A percentile compares a stretch with the other conserved stretches of the same genome.
These are phyloP conservation scores for Yamadazyma ubonensis DNA, from an alignment of 805 yeast genomes.

Conservation along the genomic window DNA sequence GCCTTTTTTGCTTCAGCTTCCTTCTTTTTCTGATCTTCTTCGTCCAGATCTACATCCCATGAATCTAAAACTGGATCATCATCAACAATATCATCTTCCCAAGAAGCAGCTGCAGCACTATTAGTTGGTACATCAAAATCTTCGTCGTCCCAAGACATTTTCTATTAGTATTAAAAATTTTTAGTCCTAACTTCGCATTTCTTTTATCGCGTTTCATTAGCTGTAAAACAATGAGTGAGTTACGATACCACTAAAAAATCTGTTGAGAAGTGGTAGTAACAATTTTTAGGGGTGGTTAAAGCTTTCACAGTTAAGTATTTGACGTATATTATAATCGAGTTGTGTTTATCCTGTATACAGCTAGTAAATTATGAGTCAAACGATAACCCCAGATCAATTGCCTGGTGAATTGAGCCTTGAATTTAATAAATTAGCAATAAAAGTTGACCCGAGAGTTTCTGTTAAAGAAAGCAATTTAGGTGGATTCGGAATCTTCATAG, in stretches of 20 bases:
- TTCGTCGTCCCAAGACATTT: conserved; percentile 79
- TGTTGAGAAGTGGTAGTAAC: too few relatives aligned
- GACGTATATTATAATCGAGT: too few relatives aligned
- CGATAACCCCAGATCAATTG: neutral
- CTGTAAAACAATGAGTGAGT: neutral
- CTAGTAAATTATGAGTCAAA: neutral
- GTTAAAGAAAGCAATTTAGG: conserved; percentile 26
- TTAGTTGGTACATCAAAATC: conserved; percentile 67
- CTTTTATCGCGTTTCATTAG: neutral
- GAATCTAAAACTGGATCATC: conserved; percentile 75
- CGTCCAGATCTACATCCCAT: conserved; percentile 86
- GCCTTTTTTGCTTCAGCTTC: conserved; percentile 43
- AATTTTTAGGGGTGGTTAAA: too few relatives aligned
- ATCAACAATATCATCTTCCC: conserved; percentile 84
- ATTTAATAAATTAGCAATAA: conserved; percentile 15
- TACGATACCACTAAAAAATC: neutral
- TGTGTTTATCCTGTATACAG: too few relatives aligned
- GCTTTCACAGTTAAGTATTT: too few relatives aligned
- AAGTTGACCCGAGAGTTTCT: conserved; percentile 16
- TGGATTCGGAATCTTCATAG: conserved; percentile 31
- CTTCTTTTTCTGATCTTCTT: conserved; percentile 50
- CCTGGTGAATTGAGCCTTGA: neutral
- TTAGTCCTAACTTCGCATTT: conserved; percentile 4
- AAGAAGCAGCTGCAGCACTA: conserved; percentile 59
- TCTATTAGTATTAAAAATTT: conserved; percentile 3